A percentile compares a stretch with the other conserved stretches of the same genome.
Evolutionary conservation across 768 basidiomycete genomes (phyloP).

Genomic region (Boletus huronensis): DNA sequence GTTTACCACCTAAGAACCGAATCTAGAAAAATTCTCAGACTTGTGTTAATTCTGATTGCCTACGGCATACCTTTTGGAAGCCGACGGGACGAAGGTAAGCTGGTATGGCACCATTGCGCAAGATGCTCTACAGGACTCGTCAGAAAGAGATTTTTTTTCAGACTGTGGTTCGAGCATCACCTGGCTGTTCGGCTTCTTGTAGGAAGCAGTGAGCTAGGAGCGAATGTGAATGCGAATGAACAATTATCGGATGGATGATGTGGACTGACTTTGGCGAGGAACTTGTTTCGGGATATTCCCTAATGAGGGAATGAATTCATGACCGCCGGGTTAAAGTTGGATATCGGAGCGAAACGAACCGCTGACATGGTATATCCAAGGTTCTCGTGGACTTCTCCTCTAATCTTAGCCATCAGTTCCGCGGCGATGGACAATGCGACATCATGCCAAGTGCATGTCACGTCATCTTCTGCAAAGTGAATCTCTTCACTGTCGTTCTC

Average conservation of each 20-base stretch:
- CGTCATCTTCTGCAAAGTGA: slow-evolving; percentile 29
- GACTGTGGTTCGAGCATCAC: slow-evolving; percentile 35
- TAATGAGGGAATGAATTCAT: slow-evolving; percentile 24
- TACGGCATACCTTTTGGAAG: slow-evolving; percentile 72
- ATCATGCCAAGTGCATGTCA: slow-evolving; percentile 78
- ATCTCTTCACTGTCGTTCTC: slow-evolving; percentile 19
- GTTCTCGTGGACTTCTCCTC: slow-evolving; percentile 60
- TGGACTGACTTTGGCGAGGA: slow-evolving; percentile 77
- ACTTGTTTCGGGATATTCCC: slow-evolving; percentile 93
- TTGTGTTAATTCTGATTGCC: neutral
- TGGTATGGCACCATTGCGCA: slow-evolving; percentile 81
- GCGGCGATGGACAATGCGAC: slow-evolving; percentile 86
- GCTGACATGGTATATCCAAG: slow-evolving; percentile 95
- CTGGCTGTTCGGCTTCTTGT: slow-evolving; percentile 87
- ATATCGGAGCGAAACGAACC: slow-evolving; percentile 41
- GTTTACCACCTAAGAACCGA: slow-evolving; percentile 90
- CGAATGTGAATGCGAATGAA: neutral
- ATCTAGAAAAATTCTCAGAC: slow-evolving; percentile 50
- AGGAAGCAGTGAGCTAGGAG: slow-evolving; percentile 77
- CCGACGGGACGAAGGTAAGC: slow-evolving; percentile 77
- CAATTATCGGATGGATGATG: neutral
- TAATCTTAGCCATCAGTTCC: slow-evolving; percentile 74
- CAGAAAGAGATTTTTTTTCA: neutral
- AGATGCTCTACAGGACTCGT: slow-evolving; percentile 56
- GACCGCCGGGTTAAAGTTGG: neutral